Percentiles rank a stretch among this genome's conserved stretches.
phyloP scores from a whole-genome alignment of 805 yeast species.

The Zygosaccharomyces siamensis region DNA sequence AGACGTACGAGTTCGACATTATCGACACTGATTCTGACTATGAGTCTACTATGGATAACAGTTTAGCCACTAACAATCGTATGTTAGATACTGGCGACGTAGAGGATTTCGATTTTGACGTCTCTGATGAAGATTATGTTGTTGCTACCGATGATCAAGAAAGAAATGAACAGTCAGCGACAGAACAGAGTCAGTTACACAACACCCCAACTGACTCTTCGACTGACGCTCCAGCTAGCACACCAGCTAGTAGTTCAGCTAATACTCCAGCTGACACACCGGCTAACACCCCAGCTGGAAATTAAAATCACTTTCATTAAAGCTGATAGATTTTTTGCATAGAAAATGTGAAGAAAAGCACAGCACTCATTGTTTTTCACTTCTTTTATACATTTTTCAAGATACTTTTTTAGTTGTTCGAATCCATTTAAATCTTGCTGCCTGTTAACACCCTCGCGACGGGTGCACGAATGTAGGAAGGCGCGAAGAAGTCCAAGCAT shows the following conservation, averaged over 20 bases:
- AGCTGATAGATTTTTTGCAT: slow-evolving; percentile 5
- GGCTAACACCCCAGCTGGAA: neutral
- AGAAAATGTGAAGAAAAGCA: neutral
- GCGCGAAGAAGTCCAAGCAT: neutral
- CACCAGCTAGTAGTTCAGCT: too few relatives aligned
- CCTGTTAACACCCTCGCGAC: neutral
- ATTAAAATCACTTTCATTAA: neutral
- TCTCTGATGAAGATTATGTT: slow-evolving; percentile 31
- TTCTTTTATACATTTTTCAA: neutral
- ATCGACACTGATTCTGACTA: slow-evolving; percentile 57
- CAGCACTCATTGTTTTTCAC: neutral
- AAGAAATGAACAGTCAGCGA: neutral
- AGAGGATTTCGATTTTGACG: slow-evolving; percentile 34
- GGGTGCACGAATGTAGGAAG: slow-evolving; percentile 2
- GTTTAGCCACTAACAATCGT: slow-evolving; percentile 13
- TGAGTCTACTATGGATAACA: slow-evolving; percentile 29
- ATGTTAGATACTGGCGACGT: slow-evolving; percentile 17
- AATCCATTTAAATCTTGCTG: neutral
- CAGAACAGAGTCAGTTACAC: neutral
- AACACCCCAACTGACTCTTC: neutral
- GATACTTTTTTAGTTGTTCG: neutral
- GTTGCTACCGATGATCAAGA: slow-evolving; percentile 5
- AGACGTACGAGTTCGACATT: slow-evolving; percentile 70
- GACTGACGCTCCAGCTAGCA: too few relatives aligned
- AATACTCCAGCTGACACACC: neutral